These are phyloP conservation scores for Colletotrichum sp. DNA, from an alignment of 2,329 filamentous ascomycete species.

Conservation along the genomic window DNA sequence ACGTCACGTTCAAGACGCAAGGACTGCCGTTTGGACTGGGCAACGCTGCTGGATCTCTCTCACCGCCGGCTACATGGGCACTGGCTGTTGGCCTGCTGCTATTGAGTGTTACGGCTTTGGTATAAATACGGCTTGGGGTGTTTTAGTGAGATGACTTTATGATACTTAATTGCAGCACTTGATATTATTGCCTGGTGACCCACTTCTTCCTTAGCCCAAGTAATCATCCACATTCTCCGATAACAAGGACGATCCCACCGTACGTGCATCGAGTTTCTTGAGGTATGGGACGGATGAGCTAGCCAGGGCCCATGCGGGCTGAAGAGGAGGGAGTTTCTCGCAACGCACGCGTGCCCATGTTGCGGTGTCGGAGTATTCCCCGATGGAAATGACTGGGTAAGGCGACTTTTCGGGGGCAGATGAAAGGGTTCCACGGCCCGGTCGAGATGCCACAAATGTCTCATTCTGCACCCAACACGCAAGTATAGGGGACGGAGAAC, in stretches of 20 bases:
- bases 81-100: slow-evolving; percentile 24
- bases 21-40: slow-evolving; percentile 57
- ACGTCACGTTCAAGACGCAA: slow-evolving; percentile 73
- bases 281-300: not conserved
- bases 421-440: not conserved
- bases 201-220: not conserved
- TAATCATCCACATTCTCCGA: too few relatives aligned
- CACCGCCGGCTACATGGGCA: slow-evolving; percentile 24
- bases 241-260: not conserved
- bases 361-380: not conserved
- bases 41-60: slow-evolving; percentile 32
- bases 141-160: not conserved
- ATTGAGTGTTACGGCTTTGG: slow-evolving; percentile 25
- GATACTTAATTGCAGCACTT: not conserved
- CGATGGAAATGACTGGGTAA: not conserved
- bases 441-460: slow-evolving; percentile 18
- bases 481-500: not conserved
- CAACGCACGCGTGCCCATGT: not conserved
- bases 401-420: not conserved
- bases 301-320: not conserved
- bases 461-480: not conserved
- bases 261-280: not conserved
- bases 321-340: not conserved
- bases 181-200: not conserved
- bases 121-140: slow-evolving; percentile 13